Evolutionary conservation across 768 basidiomycete genomes (phyloP), one percentile per base, ranked within the genome.

Genomic region (Tremella fuciformis): DNA sequence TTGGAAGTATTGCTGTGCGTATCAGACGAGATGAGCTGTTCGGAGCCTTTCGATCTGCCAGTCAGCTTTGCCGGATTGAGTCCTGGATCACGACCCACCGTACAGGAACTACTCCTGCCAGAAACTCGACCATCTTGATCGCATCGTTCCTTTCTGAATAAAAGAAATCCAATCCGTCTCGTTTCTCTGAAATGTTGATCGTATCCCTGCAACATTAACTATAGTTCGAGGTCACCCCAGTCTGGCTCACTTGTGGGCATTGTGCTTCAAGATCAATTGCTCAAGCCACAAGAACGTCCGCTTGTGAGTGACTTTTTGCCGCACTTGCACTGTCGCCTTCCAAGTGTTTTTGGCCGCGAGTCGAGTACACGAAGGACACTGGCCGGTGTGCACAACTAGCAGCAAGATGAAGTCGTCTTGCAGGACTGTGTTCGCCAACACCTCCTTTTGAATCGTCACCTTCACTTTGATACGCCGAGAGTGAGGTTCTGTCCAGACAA

Each of bases 401-500:
- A 96, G 91, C 64, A 98, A 85, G 77, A 97, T 92, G 67, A 98
- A 99, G 0, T 92, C 85, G 83, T 98, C 96, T 73, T 98, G 96
- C 42, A 98, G 82, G 73, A 99, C 88, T 0, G 96, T 99, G 41
- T 88, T 87, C 0, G 91, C 89, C 65, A 99, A 83, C 50, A 94
- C 92, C 83, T 98, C 96, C 81, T 99, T 99, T 80, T 99, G 96
- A 62, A 99, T 92, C 0, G 94, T 96, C 69, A 99, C 79, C 53
- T 94, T 94, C 55, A 99, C 85, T 48, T 91, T 84, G 62, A 98
- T 76, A 38, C 96, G 84, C 73, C 93, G 92, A 39, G 89, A 92
- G 79, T 99, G 94, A 2, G 96, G 96, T 73, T 99, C 96, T 19
- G 96, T 99, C 96, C 96, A 99, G 70, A 98, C 91, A 77, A 98